Evolutionary conservation across 2,329 filamentous ascomycete species (phyloP).

Genomic region (Fusarium mexicanum): DNA sequence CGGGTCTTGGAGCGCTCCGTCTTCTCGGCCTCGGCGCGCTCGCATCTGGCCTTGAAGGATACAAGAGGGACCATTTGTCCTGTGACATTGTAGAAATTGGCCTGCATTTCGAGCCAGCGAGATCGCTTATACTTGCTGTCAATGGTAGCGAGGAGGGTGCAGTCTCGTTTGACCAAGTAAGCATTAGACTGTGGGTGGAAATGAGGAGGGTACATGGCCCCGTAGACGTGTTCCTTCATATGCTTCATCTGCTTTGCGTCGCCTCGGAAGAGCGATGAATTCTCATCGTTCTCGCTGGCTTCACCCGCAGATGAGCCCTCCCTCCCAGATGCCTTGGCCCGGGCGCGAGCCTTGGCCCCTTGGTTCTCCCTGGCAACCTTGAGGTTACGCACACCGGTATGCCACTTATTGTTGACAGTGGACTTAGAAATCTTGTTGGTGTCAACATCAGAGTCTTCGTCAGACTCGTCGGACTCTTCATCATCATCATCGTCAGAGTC

Average conservation of each 20-base stretch:
- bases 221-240: slow-evolving; percentile 46
- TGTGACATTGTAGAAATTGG: slow-evolving; percentile 55
- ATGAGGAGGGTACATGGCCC: slow-evolving; percentile 44
- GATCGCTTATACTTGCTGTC: slow-evolving; percentile 47
- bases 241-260: not conserved
- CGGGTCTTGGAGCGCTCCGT: slow-evolving; percentile 1
- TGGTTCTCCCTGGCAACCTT: rapidly evolving
- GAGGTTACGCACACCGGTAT: not conserved
- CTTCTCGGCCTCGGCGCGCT: slow-evolving; percentile 40
- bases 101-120: slow-evolving; percentile 56
- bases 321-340: not conserved
- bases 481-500: not conserved
- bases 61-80: slow-evolving; percentile 53
- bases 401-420: not conserved
- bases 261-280: not conserved
- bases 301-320: not conserved
- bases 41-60: slow-evolving; percentile 50
- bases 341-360: not conserved
- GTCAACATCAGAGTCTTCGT: not conserved
- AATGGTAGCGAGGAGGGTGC: slow-evolving; percentile 49
- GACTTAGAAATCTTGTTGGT: not conserved
- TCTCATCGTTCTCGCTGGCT: not conserved
- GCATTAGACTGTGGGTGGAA: slow-evolving; percentile 36
- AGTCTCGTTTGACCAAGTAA: slow-evolving; percentile 45
- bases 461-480: not conserved